A percentile compares a stretch with the other conserved stretches of the same genome.
Evolutionary conservation across 805 yeast genomes (phyloP).

Genomic region (Saitoella complicata): DNA sequence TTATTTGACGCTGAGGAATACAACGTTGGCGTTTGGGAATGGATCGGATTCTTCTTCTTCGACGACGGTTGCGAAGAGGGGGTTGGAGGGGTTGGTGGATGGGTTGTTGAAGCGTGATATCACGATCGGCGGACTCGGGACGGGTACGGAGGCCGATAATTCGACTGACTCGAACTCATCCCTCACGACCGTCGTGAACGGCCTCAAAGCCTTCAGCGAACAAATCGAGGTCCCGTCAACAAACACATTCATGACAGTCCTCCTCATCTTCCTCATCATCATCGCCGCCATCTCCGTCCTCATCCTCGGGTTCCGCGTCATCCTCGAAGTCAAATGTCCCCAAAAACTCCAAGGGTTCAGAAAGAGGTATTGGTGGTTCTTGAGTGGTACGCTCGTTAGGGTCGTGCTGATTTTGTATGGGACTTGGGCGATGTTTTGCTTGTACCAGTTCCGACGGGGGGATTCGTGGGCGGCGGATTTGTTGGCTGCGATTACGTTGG

Average conservation of each 20-base stretch:
- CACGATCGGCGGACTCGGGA: not conserved
- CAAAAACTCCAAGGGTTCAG: constrained; percentile 14
- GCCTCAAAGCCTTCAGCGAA: constrained; percentile 19
- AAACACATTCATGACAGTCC: constrained; percentile 19
- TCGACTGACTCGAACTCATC: too few species aligned
- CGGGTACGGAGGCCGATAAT: not conserved
- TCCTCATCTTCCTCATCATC: constrained; percentile 20
- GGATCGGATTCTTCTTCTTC: not conserved
- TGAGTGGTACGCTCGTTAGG: constrained; percentile 16
- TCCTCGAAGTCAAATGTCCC: constrained; percentile 14
- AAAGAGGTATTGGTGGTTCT: constrained; percentile 13
- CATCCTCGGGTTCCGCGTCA: constrained; percentile 16
- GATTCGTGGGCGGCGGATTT: constrained; percentile 21
- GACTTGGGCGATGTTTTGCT: constrained; percentile 19
- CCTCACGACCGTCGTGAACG: constrained; percentile 15
- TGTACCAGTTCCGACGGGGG: constrained; percentile 18
- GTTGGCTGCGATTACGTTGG: constrained; percentile 19
- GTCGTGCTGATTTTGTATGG: constrained; percentile 20
- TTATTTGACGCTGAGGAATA: constrained; percentile 4
- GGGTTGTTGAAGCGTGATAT: not conserved
- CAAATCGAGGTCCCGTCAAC: constrained; percentile 19
- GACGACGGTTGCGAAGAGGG: not conserved
- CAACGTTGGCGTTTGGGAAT: constrained; percentile 4
- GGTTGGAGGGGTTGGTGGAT: not conserved
- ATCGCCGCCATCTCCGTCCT: constrained; percentile 14